Evolutionary conservation across 2,329 filamentous ascomycete genomes (phyloP).

Genomic region (Ampelomyces quisqualis): DNA sequence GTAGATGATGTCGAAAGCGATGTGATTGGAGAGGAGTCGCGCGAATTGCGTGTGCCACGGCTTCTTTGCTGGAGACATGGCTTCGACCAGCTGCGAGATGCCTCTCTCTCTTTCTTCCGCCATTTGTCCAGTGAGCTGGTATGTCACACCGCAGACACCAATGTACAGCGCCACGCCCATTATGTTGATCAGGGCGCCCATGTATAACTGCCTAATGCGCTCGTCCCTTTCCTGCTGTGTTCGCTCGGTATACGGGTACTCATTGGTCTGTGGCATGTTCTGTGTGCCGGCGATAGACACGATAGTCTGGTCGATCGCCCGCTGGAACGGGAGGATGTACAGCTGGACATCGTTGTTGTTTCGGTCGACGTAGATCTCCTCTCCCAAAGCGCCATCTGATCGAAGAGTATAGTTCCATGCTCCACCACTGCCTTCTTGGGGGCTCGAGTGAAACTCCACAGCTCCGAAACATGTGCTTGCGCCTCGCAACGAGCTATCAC

Average conservation of each 20-base stretch:
- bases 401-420: conserved; percentile 86
- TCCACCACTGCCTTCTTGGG: conserved; percentile 64
- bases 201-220: conserved; percentile 68
- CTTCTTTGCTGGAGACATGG: conserved; percentile 79
- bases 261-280: conserved; percentile 48
- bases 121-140: conserved; percentile 83
- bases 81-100: conserved; percentile 85
- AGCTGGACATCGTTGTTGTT: conserved; percentile 72
- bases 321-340: conserved; percentile 77
- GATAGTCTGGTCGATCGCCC: conserved; percentile 74
- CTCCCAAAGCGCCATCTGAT: conserved; percentile 69
- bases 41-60: conserved; percentile 77
- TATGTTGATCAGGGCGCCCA: conserved; percentile 71
- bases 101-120: conserved; percentile 82
- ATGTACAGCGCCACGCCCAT: conserved; percentile 78
- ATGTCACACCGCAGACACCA: conserved; percentile 76
- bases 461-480: conserved; percentile 73
- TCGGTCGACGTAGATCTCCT: conserved; percentile 64
- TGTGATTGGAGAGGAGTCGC: conserved; percentile 74
- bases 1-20: conserved; percentile 79
- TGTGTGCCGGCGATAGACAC: conserved; percentile 53
- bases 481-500: conserved; percentile 59
- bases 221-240: conserved; percentile 67
- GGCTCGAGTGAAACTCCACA: conserved; percentile 73
- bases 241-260: conserved; percentile 75